These are phyloP conservation scores for Amphirosellinia nigrospora DNA, from an alignment of 495 filamentous ascomycete genomes.

Conservation along the genomic window DNA sequence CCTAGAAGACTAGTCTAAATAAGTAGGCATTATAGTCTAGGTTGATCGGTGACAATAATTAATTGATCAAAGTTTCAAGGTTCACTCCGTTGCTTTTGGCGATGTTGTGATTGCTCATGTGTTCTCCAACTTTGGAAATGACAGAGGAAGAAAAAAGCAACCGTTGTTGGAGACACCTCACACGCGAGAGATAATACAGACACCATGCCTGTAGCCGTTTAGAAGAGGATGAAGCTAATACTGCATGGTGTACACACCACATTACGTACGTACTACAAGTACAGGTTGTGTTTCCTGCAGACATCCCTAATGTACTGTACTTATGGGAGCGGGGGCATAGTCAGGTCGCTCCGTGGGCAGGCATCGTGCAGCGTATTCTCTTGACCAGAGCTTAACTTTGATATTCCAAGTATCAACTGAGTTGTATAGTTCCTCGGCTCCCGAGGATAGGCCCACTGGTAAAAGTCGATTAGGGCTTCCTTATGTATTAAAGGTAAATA, in stretches of 20 bases:
- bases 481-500: not conserved
- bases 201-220: not conserved
- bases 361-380: not conserved
- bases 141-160: slow-evolving; percentile 1
- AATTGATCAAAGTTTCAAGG: too few relatives aligned
- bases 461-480: not conserved
- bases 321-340: too few relatives aligned
- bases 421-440: not conserved
- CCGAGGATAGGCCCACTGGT: slow-evolving; percentile 3
- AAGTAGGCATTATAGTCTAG: not conserved
- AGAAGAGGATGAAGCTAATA: not conserved
- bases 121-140: not conserved
- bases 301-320: not conserved
- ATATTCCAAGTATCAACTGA: not conserved
- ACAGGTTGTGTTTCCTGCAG: slow-evolving; percentile 10
- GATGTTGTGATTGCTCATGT: not conserved
- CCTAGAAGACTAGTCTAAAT: not conserved
- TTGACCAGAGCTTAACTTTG: not conserved
- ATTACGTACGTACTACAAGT: not conserved
- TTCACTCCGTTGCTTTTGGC: slow-evolving; percentile 4
- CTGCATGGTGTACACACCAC: not conserved
- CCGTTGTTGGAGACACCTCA: not conserved
- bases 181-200: not conserved
- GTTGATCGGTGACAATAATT: not conserved
- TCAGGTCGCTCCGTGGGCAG: not conserved